These are phyloP conservation scores for Chaetoceros muelleri DNA, from an alignment of 108 stramenopile genomes.

Conservation along the genomic window DNA sequence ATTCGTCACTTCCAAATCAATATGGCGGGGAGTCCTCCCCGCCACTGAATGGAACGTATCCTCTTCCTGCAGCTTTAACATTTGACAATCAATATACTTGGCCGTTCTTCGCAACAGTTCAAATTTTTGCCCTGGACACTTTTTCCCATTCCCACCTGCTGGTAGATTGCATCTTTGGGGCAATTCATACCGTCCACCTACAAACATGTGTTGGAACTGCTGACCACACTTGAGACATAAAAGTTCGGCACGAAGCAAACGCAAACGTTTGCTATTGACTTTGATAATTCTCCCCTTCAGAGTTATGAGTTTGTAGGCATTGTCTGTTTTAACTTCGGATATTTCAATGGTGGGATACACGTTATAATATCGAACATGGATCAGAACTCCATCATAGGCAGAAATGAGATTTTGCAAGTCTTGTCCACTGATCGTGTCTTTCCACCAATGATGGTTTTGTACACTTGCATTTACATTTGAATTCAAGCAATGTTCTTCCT, in stretches of 20 bases:
- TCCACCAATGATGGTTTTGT: not conserved
- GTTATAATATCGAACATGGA: slow-evolving; percentile 29
- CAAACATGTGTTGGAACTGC: slow-evolving; percentile 42
- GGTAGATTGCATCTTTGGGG: slow-evolving; percentile 62
- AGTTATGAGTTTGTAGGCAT: slow-evolving; percentile 58
- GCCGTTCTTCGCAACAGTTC: slow-evolving; percentile 63
- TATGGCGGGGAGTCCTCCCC: slow-evolving; percentile 74
- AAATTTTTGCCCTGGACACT: slow-evolving; percentile 54
- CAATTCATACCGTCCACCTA: slow-evolving; percentile 50
- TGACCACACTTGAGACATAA: slow-evolving; percentile 77
- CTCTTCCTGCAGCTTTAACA: slow-evolving; percentile 85
- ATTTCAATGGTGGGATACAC: slow-evolving; percentile 30
- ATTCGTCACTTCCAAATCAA: slow-evolving; percentile 76
- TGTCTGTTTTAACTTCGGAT: slow-evolving; percentile 43
- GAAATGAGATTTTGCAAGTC: not conserved
- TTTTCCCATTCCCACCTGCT: slow-evolving; percentile 4
- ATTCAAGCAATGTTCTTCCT: no score
- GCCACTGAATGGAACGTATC: slow-evolving; percentile 30
- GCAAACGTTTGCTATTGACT: slow-evolving; percentile 78
- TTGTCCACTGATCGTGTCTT: not conserved
- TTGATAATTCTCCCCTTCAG: slow-evolving; percentile 88
- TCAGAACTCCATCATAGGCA: slow-evolving; percentile 17
- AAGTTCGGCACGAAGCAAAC: slow-evolving; percentile 80
- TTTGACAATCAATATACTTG: slow-evolving; percentile 85
- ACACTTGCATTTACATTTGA: no score